phyloP scores from a whole-genome alignment of 225 moss, liverwort and hornwort genomes.

The Pleurozium schreberi region DNA sequence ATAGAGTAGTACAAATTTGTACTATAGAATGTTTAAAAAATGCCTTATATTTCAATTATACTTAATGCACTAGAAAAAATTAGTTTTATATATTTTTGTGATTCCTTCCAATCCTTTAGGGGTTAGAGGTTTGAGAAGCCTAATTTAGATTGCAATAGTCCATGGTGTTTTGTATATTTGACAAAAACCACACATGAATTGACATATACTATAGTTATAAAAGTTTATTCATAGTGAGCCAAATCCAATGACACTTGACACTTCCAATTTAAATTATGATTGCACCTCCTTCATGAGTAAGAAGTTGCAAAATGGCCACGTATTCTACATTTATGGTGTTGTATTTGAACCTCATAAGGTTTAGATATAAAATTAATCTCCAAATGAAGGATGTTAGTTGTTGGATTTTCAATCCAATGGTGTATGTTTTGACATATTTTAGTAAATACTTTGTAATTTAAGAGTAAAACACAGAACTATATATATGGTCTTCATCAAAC shows the following conservation, averaged over 20 bases:
- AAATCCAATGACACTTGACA: neutral
- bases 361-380: neutral
- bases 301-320: neutral
- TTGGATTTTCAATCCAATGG: neutral
- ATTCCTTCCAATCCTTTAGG: neutral
- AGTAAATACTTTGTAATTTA: rapidly evolving
- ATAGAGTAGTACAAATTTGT: neutral
- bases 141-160: neutral
- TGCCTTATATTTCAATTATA: neutral
- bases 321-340: neutral
- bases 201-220: rapidly evolving
- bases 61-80: neutral
- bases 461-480: rapidly evolving
- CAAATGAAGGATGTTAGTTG: neutral
- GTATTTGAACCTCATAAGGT: neutral
- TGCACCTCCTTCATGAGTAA: neutral
- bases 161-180: neutral
- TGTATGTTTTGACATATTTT: neutral
- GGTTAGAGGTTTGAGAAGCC: neutral
- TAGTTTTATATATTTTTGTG: neutral
- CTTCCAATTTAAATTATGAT: neutral
- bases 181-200: neutral
- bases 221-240: neutral
- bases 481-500: too few species aligned
- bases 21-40: neutral